phyloP scores from a whole-genome alignment of 306 rosid species.

The Calophaca sinica region DNA sequence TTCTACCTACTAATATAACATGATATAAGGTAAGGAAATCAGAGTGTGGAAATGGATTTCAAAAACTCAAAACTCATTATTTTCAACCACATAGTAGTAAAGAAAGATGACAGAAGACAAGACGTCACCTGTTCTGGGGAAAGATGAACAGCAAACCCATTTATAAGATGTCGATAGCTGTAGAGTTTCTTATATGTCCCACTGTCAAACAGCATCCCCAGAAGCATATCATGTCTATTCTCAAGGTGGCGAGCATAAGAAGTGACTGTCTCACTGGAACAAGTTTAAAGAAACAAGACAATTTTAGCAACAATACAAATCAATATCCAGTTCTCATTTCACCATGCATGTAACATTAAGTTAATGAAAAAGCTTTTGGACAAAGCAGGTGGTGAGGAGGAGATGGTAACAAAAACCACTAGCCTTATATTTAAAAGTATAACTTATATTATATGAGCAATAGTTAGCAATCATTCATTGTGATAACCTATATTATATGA shows the following conservation, averaged over 20 bases:
- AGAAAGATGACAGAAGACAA: conserved; percentile 32
- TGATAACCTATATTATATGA: too few species aligned
- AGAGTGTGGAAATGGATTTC: conserved; percentile 42
- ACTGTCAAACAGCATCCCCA: conserved; percentile 79
- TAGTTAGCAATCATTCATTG: not conserved
- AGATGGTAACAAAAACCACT: not conserved
- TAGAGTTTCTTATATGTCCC: conserved; percentile 86
- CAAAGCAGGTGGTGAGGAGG: conserved; percentile 2
- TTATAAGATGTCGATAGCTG: conserved; percentile 91
- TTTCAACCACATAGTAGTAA: conserved; percentile 22
- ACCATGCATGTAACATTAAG: not conserved
- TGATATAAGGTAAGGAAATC: conserved; percentile 50
- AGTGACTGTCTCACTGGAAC: conserved; percentile 72
- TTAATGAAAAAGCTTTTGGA: conserved; percentile 5
- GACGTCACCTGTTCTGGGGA: conserved; percentile 92
- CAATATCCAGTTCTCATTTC: conserved; percentile 29
- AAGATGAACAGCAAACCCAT: conserved; percentile 94
- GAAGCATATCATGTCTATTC: conserved; percentile 92
- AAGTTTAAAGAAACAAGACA: conserved; percentile 32
- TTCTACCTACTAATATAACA: conserved; percentile 92
- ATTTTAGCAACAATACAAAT: conserved; percentile 5
- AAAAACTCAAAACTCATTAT: conserved; percentile 25
- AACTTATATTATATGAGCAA: not conserved
- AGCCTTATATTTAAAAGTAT: not conserved
- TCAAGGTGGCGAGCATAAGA: conserved; percentile 95